Base-by-base conservation (phyloP, 495 filamentous ascomycete genomes). In the Talaromyces trachyspermus region DNA sequence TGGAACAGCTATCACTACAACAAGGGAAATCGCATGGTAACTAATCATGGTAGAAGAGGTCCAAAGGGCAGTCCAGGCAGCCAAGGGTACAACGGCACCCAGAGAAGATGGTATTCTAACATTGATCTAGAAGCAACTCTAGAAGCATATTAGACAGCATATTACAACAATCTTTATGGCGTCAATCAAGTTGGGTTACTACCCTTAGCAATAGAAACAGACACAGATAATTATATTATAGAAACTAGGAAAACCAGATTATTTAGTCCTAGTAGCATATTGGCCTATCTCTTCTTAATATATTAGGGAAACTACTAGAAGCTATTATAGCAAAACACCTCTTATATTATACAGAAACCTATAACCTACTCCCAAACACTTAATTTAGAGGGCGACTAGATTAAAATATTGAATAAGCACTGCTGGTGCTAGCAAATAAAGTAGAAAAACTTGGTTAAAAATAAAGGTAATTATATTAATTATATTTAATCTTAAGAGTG, bases 401-500 rank as follows among this genome's bases (percentile, higher is more conserved):
- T 7, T 37, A 37, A 14, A 37, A 37, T 37, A 37, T 37, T 37
- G 14, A 37, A 37, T 37, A 37, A 37, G 14, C n/a, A 18, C 33
- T 37, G 14, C n/a, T 37, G 14, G 33, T 37, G 14, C 14, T 37
- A 37, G 4, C n/a, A 7, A 37, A 37, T 37, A 37, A 6, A 37
- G 5, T 37, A 37, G 14, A 6, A 6, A 37, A 14, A 37, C n/a
- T 7, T 37, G 14, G 33, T 5, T 37, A 6, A 7, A 18, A 37
- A 14, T 7, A 7, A 37, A 14, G 14, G 14, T 37, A 37, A 14
- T 37, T 7, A 37, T 37, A 37, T 37, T 37, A 37, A 14, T 37
- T 7, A 14, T 14, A 7, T 37, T 37, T 37, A 37, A 37, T 37
- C 33, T 37, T 37, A 37, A 37, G 14, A 18, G 14, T 37, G 15